phyloP scores from a whole-genome alignment of 176 grass and related monocot genomes.

The Phyllostachys edulis region DNA sequence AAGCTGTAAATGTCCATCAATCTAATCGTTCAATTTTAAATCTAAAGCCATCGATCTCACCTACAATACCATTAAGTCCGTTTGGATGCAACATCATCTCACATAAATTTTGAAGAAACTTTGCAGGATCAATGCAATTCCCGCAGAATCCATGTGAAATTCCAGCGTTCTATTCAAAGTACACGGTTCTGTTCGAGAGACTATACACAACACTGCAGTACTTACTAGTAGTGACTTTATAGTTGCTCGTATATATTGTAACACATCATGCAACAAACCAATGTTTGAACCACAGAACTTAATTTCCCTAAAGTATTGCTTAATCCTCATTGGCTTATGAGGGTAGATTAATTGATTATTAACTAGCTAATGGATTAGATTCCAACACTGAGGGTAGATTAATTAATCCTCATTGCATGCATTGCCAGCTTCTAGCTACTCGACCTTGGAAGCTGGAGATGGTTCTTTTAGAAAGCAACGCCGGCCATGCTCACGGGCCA shows the following conservation, averaged over 20 bases:
- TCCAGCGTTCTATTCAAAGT: background rate
- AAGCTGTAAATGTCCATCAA: conserved; percentile 8
- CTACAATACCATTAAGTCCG: background rate
- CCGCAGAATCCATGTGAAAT: background rate
- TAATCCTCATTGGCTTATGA: background rate
- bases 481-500: conserved; percentile 26
- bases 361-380: background rate
- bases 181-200: background rate
- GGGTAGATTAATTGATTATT: background rate
- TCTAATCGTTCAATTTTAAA: background rate
- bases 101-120: background rate
- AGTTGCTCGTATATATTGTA: too few relatives aligned
- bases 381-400: background rate
- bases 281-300: background rate
- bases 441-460: background rate
- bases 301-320: background rate
- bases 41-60: background rate
- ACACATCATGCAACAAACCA: background rate
- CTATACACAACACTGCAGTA: background rate
- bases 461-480: conserved; percentile 29
- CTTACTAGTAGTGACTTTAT: background rate
- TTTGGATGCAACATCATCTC: background rate
- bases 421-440: conserved; percentile 5
- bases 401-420: background rate
- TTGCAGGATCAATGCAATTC: background rate